These are phyloP conservation scores for Ceratocystis destructans DNA, from an alignment of 2,329 filamentous ascomycete genomes.

Conservation along the genomic window DNA sequence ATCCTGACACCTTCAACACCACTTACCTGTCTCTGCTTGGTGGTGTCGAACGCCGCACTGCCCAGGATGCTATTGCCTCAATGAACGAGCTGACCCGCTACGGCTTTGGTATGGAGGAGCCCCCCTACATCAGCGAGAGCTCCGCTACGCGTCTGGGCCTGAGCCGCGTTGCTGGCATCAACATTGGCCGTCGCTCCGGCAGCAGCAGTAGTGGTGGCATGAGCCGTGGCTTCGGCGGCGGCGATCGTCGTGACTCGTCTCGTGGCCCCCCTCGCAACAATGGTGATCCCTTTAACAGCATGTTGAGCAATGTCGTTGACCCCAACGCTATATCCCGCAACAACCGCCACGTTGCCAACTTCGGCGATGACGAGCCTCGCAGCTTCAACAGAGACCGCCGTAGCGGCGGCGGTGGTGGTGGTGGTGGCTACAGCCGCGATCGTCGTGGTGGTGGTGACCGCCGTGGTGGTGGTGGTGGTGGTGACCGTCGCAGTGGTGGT, in stretches of 20 bases:
- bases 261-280: not conserved
- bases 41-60: conserved; percentile 30
- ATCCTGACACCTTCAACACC: conserved; percentile 23
- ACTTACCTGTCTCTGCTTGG: conserved; percentile 48
- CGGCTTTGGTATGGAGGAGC: conserved; percentile 39
- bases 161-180: conserved; percentile 25
- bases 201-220: not conserved
- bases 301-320: conserved; percentile 14
- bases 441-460: conserved; percentile 17
- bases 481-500: conserved; percentile 7
- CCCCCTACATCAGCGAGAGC: conserved; percentile 29
- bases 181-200: conserved; percentile 22
- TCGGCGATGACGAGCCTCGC: conserved; percentile 18
- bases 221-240: conserved; percentile 18
- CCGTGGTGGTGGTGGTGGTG: conserved; percentile 12
- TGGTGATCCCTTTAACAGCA: conserved; percentile 15
- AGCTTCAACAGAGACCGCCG: conserved; percentile 19
- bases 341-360: conserved; percentile 7
- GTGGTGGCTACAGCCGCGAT: conserved; percentile 20
- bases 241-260: conserved; percentile 9
- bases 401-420: conserved; percentile 15
- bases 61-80: conserved; percentile 31
- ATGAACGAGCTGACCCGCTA: conserved; percentile 40
- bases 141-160: conserved; percentile 28
- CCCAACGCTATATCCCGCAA: conserved; percentile 8